phyloP scores from a whole-genome alignment of 495 filamentous ascomycete genomes.

The Penicillium cinerascens region DNA sequence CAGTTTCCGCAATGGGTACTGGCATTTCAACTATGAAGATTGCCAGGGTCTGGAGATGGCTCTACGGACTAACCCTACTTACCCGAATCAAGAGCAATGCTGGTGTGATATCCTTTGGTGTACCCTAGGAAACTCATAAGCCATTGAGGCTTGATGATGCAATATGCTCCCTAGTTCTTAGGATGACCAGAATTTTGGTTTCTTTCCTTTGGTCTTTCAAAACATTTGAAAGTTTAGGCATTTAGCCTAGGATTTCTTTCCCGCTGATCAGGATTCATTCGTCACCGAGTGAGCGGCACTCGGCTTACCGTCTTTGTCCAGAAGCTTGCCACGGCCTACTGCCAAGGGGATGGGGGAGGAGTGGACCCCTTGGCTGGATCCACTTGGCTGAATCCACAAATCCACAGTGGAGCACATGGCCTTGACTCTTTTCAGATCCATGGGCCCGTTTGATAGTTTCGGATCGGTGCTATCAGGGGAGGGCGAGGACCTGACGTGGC shows the following conservation, averaged over 20 bases:
- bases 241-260: neutral
- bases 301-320: constrained; percentile 13
- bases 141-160: neutral
- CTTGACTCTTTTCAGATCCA: constrained; percentile 15
- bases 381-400: too few species aligned
- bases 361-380: constrained; percentile 16
- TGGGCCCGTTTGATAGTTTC: constrained; percentile 10
- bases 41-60: neutral
- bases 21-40: constrained; percentile 13
- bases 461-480: constrained; percentile 11
- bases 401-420: constrained; percentile 29
- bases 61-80: neutral
- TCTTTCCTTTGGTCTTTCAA: too few species aligned
- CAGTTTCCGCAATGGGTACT: neutral
- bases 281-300: constrained; percentile 10
- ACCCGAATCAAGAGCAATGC: neutral
- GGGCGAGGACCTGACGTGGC: constrained; percentile 3
- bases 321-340: constrained; percentile 13
- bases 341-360: constrained; percentile 16
- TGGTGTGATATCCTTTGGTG: neutral
- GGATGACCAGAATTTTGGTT: too few species aligned
- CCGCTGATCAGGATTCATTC: constrained; percentile 6
- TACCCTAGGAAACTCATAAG: neutral
- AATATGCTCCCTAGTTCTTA: too few species aligned
- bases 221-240: neutral